phyloP scores from a whole-genome alignment of 2,329 filamentous ascomycete species.

The Apiospora hydei region DNA sequence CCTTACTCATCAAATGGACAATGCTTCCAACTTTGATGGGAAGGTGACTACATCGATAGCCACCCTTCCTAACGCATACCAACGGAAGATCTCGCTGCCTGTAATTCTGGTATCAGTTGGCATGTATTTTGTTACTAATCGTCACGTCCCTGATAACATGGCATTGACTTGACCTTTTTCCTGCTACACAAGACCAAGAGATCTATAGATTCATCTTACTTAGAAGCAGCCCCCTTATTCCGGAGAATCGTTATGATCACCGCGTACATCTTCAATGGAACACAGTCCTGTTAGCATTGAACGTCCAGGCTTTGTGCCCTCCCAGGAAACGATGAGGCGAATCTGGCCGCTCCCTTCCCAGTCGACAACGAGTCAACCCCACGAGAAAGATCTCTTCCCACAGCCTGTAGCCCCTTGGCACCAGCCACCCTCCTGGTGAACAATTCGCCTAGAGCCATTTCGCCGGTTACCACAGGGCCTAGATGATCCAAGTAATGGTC shows the following conservation, averaged over 20 bases:
- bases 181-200: not conserved
- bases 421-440: not conserved
- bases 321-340: not conserved
- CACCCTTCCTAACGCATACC: not conserved
- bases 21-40: no score
- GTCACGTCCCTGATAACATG: no score
- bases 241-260: not conserved
- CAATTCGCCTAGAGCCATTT: not conserved
- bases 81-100: not conserved
- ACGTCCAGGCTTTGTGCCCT: not conserved
- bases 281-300: not conserved
- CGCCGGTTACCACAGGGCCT: not conserved
- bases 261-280: not conserved
- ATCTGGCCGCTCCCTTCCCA: not conserved
- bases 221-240: not conserved
- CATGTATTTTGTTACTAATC: not conserved
- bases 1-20: not conserved
- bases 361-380: not conserved
- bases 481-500: no score
- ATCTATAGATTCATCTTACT: not conserved
- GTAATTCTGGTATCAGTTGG: not conserved
- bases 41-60: not conserved
- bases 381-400: no score
- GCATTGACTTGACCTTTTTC: not conserved
- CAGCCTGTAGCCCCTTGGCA: no score